Conservation (phyloP, 2,329 filamentous ascomycete species). For the Beauveria sp. region DNA sequence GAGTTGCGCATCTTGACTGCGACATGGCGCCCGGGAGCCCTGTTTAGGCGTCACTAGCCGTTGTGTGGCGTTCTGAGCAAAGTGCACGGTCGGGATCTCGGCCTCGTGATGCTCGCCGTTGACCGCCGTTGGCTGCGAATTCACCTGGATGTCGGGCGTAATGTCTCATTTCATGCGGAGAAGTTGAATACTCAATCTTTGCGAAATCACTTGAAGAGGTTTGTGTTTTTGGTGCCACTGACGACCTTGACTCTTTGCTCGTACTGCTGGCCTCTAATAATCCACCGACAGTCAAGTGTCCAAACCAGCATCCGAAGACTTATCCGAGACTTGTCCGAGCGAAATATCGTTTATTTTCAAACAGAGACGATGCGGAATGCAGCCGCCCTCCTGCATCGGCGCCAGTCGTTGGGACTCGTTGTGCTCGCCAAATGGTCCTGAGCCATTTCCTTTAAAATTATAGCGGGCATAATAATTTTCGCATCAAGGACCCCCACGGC, state of each 20-base stretch:
- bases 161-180: neutral
- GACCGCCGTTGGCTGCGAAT: neutral
- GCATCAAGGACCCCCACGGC: neutral
- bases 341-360: no score
- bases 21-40: conserved; percentile 1
- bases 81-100: neutral
- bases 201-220: no score
- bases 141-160: neutral
- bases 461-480: neutral
- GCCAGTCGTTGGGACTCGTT: neutral
- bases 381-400: neutral
- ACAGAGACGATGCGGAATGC: neutral
- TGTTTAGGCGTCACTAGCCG: neutral
- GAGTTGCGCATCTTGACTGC: neutral
- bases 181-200: no score
- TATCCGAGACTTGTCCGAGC: no score
- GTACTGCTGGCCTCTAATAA: no score
- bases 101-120: neutral
- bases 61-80: neutral
- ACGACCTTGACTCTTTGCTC: no score
- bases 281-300: no score
- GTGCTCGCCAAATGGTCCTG: neutral
- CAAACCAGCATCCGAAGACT: no score
- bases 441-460: neutral
- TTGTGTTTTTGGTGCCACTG: no score